phyloP scores from a whole-genome alignment of 108 stramenopile genomes.

The Schizochytrium sp. region DNA sequence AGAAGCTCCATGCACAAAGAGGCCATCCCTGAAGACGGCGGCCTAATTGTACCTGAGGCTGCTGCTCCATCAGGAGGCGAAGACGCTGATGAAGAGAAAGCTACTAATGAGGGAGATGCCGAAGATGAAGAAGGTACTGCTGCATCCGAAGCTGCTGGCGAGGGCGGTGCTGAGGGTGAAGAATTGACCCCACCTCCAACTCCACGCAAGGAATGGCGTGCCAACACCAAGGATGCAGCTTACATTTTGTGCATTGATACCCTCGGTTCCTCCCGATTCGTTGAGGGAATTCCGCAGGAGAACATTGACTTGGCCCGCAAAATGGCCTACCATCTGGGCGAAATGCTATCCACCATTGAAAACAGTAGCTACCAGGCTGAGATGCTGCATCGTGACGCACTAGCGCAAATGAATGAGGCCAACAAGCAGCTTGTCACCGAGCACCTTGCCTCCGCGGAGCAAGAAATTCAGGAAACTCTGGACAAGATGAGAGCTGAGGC shows the following conservation, averaged over 20 bases:
- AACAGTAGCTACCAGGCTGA: not conserved
- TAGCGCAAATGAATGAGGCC: not conserved
- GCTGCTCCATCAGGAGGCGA: not conserved
- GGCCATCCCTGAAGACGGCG: conserved; percentile 51
- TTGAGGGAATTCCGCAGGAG: not conserved
- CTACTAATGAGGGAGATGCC: not conserved
- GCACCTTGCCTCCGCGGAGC: not conserved
- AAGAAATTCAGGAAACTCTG: not conserved
- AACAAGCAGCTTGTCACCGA: not conserved
- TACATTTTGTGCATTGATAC: conserved; percentile 31
- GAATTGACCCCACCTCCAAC: not conserved
- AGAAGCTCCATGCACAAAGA: conserved; percentile 34
- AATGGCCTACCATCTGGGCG: conserved; percentile 3
- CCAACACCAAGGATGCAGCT: conserved; percentile 10
- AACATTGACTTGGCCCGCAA: conserved; percentile 30
- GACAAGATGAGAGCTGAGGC: not conserved
- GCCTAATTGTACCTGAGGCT: not conserved
- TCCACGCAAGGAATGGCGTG: conserved; percentile 18
- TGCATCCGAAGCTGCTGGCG: not conserved
- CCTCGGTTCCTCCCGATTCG: not conserved
- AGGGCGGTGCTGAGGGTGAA: not conserved
- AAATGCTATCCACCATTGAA: not conserved
- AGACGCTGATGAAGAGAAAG: not conserved
- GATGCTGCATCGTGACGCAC: conserved; percentile 38
- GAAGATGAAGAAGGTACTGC: not conserved